Base-by-base conservation (phyloP, 2,329 filamentous ascomycete genomes). In the Ophiostoma fasciatum region DNA sequence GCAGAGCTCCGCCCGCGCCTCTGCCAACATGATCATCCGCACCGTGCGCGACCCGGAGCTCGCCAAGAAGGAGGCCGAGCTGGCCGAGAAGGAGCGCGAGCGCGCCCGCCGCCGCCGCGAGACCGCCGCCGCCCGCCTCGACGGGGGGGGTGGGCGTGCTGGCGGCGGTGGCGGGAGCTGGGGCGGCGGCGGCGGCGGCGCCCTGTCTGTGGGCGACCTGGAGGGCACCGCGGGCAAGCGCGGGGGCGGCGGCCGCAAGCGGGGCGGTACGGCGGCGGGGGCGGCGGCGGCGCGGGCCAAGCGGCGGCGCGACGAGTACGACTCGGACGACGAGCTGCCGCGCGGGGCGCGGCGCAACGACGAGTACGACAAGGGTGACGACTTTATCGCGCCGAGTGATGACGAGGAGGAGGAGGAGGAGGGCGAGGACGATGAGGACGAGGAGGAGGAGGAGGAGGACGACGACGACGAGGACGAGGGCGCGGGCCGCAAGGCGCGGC, bases 291-390 rank as follows among this genome's bases (percentile, higher is more conserved):
- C 59, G 21, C 68, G 68, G 43, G 56, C 60, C 31, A 72, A 70
- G 57, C 62, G 65, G 48, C 63, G 64, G 22, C 63, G 66, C 27
- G 62, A 66, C 40, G 80, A 82, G 46, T 81, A 83, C 42, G 80
- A 87, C 48, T 82, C 82, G 8, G 82, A 85, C 47, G 79, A 83
- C 46, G 79, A 82, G 40, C 63, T 76, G 25, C 71, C 73, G 13
- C 66, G 69, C 26, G 71, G 73, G 22, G 62, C 62, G 31, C 66
- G 67, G 22, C 69, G 71, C 35, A 68, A 78, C 41, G 78, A 87
- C 45, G 78, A 83, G 46, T 88, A 88, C 51, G 81, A 87, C 43
- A 68, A 78, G 51, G 79, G 79, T 23, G 82, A 88, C 49, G 82
- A 78, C 39, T 88, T 88, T 51, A 69, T 88, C 38, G 82, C 78